These are phyloP conservation scores for Heritiera fomes DNA, from an alignment of 345 rosid species.

Conservation along the genomic window DNA sequence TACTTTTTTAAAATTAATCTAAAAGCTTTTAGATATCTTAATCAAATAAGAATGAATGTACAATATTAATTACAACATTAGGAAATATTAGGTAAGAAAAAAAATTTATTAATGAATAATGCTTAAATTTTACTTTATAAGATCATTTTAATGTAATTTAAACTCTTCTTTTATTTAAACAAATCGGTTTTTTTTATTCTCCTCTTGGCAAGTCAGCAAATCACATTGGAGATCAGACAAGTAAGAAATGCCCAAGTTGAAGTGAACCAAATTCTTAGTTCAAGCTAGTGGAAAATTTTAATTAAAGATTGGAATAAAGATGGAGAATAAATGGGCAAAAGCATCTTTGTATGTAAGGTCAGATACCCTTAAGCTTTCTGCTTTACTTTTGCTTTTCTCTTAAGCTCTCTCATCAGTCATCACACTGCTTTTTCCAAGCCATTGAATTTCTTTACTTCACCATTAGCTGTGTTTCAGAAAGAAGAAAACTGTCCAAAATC, in stretches of 20 bases:
- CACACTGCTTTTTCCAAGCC: background rate
- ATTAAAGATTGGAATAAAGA: conserved; percentile 33
- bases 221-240: no score
- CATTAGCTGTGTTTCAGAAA: conserved; percentile 27
- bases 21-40: no score
- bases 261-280: background rate
- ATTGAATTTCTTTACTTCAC: background rate
- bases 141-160: no score
- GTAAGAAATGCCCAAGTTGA: background rate
- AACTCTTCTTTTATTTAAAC: no score
- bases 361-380: conserved; percentile 23
- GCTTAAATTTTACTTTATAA: no score
- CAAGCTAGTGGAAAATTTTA: background rate
- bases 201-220: no score
- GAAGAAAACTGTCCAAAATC: conserved; percentile 9
- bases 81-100: no score
- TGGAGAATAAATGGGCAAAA: conserved; percentile 29
- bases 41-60: no score
- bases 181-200: no score
- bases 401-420: background rate
- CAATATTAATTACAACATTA: no score
- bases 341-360: conserved; percentile 39
- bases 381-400: conserved; percentile 10
- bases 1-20: no score
- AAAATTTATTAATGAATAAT: no score